Evolutionary conservation across 805 yeast genomes (phyloP), one percentile per base, ranked within the genome.

Genomic region (Myxozyma kluyveri): DNA sequence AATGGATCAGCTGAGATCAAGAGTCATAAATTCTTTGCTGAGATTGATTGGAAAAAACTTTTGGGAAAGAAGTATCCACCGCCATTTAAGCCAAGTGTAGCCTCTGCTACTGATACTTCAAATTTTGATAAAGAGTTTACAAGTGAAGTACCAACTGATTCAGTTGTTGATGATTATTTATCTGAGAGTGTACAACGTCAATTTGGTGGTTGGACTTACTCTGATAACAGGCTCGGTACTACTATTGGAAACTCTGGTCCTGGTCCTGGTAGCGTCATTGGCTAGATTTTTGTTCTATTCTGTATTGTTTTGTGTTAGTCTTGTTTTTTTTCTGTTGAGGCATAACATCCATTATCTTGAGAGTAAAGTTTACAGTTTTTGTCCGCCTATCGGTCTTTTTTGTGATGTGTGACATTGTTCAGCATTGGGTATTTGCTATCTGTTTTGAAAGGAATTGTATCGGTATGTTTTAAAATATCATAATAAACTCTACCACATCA

Each of bases 171-270:
- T 67, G 73, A 69, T 54, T 88, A 79, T 61, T 76, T 93, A 57
- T 86, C 95, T 64, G 98, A 89, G 62, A 81, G 90, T 63, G 96
- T 93, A n/a, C 99, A 93, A 70, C 82, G 86, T 67, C 98, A 93
- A 71, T 93, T 93, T 75, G 98, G 96, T 42, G 98, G 99, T 4
- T 93, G 99, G 99, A 91, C 98, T 1, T 91, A 90, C 69, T 67
- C 71, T 21, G 70, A 66, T 21, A 56, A 54, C 37, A 40, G 61
- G 26, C 38, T 57, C 17, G 61, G 54, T n/a, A 58, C 52, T n/a
- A 56, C 60, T 4, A 51, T 50, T 10, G 61, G 55, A 17, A 38
- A 41, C 21, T 54, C 52, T 14, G 49, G 45, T 7, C 46, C 46
- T n/a, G 61, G 58, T 18, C 59, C 59, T 7, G 59, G 61, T 12